A percentile compares a stretch with the other conserved stretches of the same genome.
These are phyloP conservation scores for Amanita subjunquillea DNA, from an alignment of 768 basidiomycete genomes.

Conservation along the genomic window DNA sequence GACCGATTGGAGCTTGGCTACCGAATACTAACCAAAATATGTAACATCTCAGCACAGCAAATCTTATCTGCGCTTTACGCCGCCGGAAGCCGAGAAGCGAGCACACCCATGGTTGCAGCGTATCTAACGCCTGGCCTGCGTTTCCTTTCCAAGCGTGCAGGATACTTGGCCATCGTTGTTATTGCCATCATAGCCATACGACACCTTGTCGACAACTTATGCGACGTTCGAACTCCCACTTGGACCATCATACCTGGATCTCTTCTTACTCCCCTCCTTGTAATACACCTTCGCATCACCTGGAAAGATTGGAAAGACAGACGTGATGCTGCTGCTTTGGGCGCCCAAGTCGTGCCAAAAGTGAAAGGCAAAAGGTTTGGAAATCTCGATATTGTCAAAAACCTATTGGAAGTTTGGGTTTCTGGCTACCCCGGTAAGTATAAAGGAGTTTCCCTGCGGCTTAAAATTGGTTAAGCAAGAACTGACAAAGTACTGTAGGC, in stretches of 20 bases:
- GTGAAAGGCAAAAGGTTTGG: conserved; percentile 29
- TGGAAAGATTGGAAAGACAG: conserved; percentile 18
- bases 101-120: neutral
- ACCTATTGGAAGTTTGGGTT: conserved; percentile 24
- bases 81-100: no score
- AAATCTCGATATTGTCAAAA: conserved; percentile 32
- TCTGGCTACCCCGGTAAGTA: conserved; percentile 40
- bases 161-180: conserved; percentile 1
- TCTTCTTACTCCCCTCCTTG: conserved; percentile 22
- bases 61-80: no score
- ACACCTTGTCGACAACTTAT: conserved; percentile 8
- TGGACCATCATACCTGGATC: conserved; percentile 25
- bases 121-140: neutral
- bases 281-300: conserved; percentile 20
- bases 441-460: neutral
- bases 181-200: conserved; percentile 11
- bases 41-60: no score
- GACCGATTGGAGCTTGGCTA: no score
- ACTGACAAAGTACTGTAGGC: conserved; percentile 17
- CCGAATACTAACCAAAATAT: no score
- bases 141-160: neutral
- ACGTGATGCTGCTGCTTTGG: conserved; percentile 29
- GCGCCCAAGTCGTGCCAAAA: conserved; percentile 33
- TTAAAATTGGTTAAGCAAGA: neutral
- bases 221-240: conserved; percentile 19